Base-by-base conservation (phyloP, 2,329 filamentous ascomycete species). In the Penicillium polonicum region DNA sequence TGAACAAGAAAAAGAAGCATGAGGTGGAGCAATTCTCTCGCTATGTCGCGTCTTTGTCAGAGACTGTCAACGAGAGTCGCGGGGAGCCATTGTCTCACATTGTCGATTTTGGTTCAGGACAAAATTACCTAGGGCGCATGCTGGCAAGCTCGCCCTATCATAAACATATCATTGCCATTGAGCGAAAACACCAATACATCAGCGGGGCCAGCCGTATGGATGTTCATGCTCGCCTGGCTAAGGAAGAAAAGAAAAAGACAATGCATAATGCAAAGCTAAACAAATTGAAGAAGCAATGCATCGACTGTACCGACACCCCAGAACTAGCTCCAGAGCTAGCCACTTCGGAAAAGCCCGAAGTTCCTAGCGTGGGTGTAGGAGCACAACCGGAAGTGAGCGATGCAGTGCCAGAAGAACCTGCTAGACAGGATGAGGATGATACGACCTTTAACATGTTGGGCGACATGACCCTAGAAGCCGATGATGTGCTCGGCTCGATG, bases 1-100 rank as follows among this genome's bases (percentile, higher is more conserved):
- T 99, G 94, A 96, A 91, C 61, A 85, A 89, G 19, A 99, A 99
- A 74, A 99, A 99, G 76, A 83, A 91, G 1, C 94, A 99, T 70
- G 94, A 99, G 77, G 94, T 97, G 33, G 84, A 87, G 59, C 87
- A 94, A 70, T 97, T 97, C 70, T 89, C 93, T n/a, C 84, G 84
- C 61, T 97, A 93, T 68, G 85, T 97, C 52, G 83, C 91, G 53
- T 81, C 83, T 29, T 82, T 96, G 25, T 81, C 84, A 3, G 70
- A 78, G 2, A 77, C 84, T 1, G 82, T 88, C 42, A 78, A 80
- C 0, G 75, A 80, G 48, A 76, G 81, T 15, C 70, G 72, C 54
- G 66, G 75, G 6, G 68, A 73, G 27, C 65, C 68, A 7, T 87
- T 97, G 59, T 90, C 91, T 0, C 92, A 97, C 76, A 86, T 96